Base-by-base conservation (phyloP, 225 moss, liverwort and hornwort species). In the Sphagnum tenellum region DNA sequence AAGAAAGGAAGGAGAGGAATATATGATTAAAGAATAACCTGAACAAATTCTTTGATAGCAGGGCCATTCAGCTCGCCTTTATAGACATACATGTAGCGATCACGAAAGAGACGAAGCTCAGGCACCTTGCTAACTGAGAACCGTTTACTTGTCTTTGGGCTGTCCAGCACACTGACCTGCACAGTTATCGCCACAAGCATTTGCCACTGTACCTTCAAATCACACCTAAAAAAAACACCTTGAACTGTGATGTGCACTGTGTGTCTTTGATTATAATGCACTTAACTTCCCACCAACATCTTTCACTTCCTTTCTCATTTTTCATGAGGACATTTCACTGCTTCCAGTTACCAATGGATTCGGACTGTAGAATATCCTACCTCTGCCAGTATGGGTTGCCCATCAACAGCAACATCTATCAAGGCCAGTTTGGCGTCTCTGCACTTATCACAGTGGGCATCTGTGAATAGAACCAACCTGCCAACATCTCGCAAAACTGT, bases 401-500 rank as follows among this genome's bases (percentile, higher is more conserved):
- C 85, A 53, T 80, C 81, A 72, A 71, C 74, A 65, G 70, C 64
- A 72, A 75, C 74, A 74, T 82, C 82, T 55, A 88, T 72, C 70
- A 98, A 83, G 51, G 83, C 77, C n/a, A 70, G 70, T 72, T 90
- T 88, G 50, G 88, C 85, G 60, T 72, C 70, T 51, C 73, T 68
- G 73, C 87, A 88, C 57, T 70, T 68, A 63, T 68, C 76, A 73
- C 88, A 88, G 59, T 74, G 79, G 64, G 72, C 79, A 61, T 81
- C 83, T 56, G 81, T 80, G 69, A 98, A 98, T 44, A 98, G 74
- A 64, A 96, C 81, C 64, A 96, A 60, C 95, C 92, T 96, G 86
- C 65, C 52, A 64, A 8, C 10, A 61, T 45, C 9, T 52, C 52
- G 29, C 29, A 29, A 0, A 29, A 29, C 29, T 1, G 29, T 29